phyloP scores from a whole-genome alignment of 176 grass and related monocot species.

The Poa pratensis region DNA sequence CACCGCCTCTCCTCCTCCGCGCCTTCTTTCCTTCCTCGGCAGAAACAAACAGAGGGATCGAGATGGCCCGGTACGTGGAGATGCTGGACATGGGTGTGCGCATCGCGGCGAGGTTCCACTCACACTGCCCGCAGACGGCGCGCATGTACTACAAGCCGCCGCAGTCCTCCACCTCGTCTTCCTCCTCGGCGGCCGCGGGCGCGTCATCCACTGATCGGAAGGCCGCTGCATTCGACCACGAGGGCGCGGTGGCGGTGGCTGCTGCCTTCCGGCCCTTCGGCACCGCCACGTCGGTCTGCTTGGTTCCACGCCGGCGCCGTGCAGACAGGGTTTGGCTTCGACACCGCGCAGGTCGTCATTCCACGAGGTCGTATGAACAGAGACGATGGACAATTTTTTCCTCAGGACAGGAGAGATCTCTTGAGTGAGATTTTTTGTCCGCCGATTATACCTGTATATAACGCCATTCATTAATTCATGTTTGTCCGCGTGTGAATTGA shows the following conservation, averaged over 20 bases:
- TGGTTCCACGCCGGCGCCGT: background rate
- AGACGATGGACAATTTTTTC: too few species aligned
- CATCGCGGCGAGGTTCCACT: slow-evolving; percentile 69
- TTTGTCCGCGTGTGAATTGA: background rate
- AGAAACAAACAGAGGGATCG: background rate
- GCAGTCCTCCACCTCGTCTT: background rate
- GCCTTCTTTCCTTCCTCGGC: background rate
- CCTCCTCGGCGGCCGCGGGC: background rate
- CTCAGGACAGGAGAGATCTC: too few species aligned
- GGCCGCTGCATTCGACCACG: too few species aligned
- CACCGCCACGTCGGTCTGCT: background rate
- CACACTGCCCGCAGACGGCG: too few species aligned
- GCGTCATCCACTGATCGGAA: too few species aligned
- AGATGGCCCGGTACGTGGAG: slow-evolving; percentile 61
- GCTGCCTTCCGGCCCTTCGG: slow-evolving; percentile 12
- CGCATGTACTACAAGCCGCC: slow-evolving; percentile 90
- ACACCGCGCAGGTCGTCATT: slow-evolving; percentile 44
- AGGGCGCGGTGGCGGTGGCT: too few species aligned
- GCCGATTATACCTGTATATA: too few species aligned
- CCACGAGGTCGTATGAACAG: slow-evolving; percentile 36
- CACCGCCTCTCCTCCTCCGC: background rate
- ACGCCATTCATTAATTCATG: too few species aligned
- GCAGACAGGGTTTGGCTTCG: background rate
- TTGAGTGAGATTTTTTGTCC: background rate
- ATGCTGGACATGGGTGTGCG: slow-evolving; percentile 74